Conservation (phyloP, 2,329 filamentous ascomycete genomes). For the Teratosphaeria pseudoeucalypti region DNA sequence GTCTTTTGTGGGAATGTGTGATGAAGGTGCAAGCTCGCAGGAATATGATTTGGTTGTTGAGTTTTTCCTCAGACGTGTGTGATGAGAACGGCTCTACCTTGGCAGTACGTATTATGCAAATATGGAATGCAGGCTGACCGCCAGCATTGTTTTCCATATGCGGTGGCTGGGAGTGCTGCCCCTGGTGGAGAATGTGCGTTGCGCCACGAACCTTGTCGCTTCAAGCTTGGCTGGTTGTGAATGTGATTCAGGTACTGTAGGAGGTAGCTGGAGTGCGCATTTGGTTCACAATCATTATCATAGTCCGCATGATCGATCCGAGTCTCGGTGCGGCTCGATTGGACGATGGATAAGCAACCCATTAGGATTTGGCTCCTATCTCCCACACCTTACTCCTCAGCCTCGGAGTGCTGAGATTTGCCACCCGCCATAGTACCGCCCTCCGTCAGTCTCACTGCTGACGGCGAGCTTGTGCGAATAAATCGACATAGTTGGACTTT, state of each 20-base stretch:
- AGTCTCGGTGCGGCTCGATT: no score
- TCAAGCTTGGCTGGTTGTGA: no score
- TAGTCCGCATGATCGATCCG: no score
- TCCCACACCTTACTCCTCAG: no score
- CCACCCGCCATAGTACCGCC: background rate
- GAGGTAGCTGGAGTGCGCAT: no score
- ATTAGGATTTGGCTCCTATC: no score
- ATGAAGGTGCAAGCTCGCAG: background rate
- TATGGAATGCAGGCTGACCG: background rate
- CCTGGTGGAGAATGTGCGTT: no score
- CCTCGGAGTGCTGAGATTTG: no score
- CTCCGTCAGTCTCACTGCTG: background rate
- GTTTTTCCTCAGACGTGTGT: background rate
- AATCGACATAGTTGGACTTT: background rate
- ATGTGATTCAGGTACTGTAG: no score
- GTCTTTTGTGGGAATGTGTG: background rate
- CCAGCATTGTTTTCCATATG: background rate
- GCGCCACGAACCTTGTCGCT: background rate
- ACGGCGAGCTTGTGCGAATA: background rate
- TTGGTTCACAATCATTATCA: no score
- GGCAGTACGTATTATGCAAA: background rate
- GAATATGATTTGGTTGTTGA: background rate
- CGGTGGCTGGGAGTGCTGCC: background rate
- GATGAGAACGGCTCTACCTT: background rate
- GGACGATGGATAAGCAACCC: no score